These are phyloP conservation scores for Metschnikowia colocasiae DNA, from an alignment of 805 yeast species.

Conservation along the genomic window DNA sequence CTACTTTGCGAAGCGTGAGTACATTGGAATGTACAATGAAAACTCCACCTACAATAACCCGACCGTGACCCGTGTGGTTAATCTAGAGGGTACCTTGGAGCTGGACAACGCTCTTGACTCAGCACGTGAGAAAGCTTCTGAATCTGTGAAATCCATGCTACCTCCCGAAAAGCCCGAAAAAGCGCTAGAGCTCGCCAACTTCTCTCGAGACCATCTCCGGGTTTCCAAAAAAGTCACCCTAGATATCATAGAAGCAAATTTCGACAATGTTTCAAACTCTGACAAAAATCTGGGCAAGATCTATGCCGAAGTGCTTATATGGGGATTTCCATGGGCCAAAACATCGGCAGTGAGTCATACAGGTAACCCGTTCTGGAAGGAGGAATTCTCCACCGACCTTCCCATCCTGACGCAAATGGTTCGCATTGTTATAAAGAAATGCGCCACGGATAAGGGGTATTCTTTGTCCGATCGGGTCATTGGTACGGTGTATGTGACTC, in stretches of 20 bases:
- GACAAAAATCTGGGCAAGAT: constrained; percentile 27
- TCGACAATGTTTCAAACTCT: constrained; percentile 26
- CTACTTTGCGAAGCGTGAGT: constrained; percentile 61
- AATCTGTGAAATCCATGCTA: background rate
- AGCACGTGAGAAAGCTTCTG: background rate
- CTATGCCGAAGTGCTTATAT: constrained; percentile 69
- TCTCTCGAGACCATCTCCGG: constrained; percentile 39
- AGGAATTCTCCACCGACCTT: constrained; percentile 60
- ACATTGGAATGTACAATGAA: constrained; percentile 30
- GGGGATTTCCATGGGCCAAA: constrained; percentile 74
- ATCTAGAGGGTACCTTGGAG: constrained; percentile 16
- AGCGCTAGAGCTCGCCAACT: constrained; percentile 10
- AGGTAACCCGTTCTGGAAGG: constrained; percentile 76
- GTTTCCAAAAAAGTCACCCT: constrained; percentile 51
- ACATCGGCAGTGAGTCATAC: constrained; percentile 58
- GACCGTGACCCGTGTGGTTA: constrained; percentile 13
- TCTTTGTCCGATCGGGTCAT: constrained; percentile 37
- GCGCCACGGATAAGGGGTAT: constrained; percentile 23
- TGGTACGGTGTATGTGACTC: constrained; percentile 55
- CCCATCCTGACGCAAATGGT: constrained; percentile 54
- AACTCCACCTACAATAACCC: constrained; percentile 8
- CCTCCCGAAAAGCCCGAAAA: background rate
- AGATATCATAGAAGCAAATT: constrained; percentile 63
- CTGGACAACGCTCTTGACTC: constrained; percentile 6
- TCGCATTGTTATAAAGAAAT: constrained; percentile 44